Evolutionary conservation across 1,284 basidiomycete genomes (phyloP).

Genomic region (Ustilago crameri): DNA sequence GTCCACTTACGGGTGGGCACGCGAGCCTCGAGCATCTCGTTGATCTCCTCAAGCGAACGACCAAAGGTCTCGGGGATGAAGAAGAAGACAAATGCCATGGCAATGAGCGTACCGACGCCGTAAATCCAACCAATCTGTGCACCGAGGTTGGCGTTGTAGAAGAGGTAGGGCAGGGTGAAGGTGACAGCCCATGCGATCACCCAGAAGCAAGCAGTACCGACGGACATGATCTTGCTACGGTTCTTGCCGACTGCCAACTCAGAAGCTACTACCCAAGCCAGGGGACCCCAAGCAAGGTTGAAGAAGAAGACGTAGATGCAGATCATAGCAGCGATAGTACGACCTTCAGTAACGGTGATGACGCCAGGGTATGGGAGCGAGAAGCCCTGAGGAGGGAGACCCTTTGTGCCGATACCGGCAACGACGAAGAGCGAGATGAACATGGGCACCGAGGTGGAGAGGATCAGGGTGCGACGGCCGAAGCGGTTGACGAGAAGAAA

Average conservation of each 20-base stretch:
- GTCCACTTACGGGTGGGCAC: slow-evolving; percentile 59
- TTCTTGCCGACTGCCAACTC: slow-evolving; percentile 69
- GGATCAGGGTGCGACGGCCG: slow-evolving; percentile 70
- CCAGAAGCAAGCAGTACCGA: slow-evolving; percentile 71
- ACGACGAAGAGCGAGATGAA: slow-evolving; percentile 69
- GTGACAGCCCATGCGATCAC: slow-evolving; percentile 70
- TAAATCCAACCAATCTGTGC: slow-evolving; percentile 69
- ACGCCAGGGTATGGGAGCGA: slow-evolving; percentile 48
- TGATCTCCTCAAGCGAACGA: slow-evolving; percentile 61
- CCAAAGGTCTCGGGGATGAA: slow-evolving; percentile 68
- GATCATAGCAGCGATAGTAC: slow-evolving; percentile 70
- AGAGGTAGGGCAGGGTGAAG: slow-evolving; percentile 59
- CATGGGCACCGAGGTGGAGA: slow-evolving; percentile 70
- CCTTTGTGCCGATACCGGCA: slow-evolving; percentile 67
- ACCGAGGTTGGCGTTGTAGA: slow-evolving; percentile 68
- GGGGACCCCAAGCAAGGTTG: slow-evolving; percentile 71
- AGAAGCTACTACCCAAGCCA: slow-evolving; percentile 69
- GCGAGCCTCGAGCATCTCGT: slow-evolving; percentile 57
- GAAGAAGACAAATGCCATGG: slow-evolving; percentile 70
- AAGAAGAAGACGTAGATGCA: slow-evolving; percentile 70
- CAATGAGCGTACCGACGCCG: slow-evolving; percentile 67
- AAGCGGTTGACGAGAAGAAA: slow-evolving; percentile 70
- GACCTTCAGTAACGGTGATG: slow-evolving; percentile 57
- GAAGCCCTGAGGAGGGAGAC: slow-evolving; percentile 43
- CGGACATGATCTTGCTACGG: slow-evolving; percentile 70